Base-by-base conservation (phyloP, 108 stramenopile genomes). In the Pseudonitzschia delicatissima region DNA sequence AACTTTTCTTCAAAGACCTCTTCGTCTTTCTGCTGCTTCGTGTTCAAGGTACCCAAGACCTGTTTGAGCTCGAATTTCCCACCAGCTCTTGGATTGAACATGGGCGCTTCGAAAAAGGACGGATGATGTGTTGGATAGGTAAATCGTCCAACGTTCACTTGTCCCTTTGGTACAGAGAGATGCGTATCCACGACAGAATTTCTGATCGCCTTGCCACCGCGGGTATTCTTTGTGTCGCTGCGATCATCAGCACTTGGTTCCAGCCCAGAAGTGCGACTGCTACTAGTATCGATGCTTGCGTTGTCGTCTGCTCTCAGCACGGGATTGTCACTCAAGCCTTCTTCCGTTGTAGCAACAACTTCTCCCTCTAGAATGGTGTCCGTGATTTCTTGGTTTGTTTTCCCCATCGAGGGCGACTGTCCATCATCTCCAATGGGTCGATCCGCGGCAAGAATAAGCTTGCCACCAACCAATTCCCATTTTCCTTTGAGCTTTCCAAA, bases 391-490 rank as follows among this genome's bases (percentile, higher is more conserved):
- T 7, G 3, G 29, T 33, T 55, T 4, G 13, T 9, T 33, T 15
- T 55, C 52, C 0, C 12, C 7, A 13, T 23, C 32, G 53, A 0
- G 2, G 9, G 28, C 50, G 37, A 27, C 12, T 63, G 39, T 26
- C 28, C 57, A 35, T 59, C 64, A 20, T 71, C 51, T 8, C 31
- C 53, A 5, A 58, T 72, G 21, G 85, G 75, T 34, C 90, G 77
- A 76, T 92, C 90, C 33, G 90, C 84, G 4, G 90, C 90, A 21
- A 92, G 71, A 49, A 92, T 85, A 7, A 92, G 77, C 48, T 83
- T 85, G 0, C 87, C 90, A 62, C 88, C 90, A 1, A 83, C 62
- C 55, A 76, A 84, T 48, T 86, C 86, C 90, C 90, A 92, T 1
- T 75, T 82, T 9, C 90, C 88, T 69, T 86, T 82, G 62, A 65